Base-by-base conservation (phyloP, 2,329 filamentous ascomycete genomes). In the Xylaria sp. region DNA sequence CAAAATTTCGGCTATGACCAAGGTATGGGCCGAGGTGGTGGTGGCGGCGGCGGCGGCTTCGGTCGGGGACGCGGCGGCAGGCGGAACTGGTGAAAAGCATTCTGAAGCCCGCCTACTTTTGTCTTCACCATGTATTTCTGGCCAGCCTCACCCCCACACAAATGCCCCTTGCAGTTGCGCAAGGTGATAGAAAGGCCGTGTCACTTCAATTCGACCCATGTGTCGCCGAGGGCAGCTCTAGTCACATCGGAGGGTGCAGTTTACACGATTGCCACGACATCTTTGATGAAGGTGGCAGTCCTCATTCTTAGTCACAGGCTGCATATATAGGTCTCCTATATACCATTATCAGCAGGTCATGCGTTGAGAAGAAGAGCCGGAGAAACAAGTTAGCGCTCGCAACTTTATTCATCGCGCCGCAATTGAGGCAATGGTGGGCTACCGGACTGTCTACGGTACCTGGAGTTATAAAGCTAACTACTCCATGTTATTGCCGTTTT, bases 1-100 rank as follows among this genome's bases (percentile, higher is more conserved):
- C 83, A 85, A 69, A 84, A 82, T 25, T 88, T 86, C 73, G 81
- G 77, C 9, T 80, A 76, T 56, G 78, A 80, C 50, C 78, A 79
- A 69, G 74, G 75, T 25, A 78, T 79, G 76, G 76, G 77, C 23
- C 70, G 73, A 44, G 73, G 73, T 25, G 76, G 76, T n/a, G 76
- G 76, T 18, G 76, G 46, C 18, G 46, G 39, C 15, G 46, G 39
- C 15, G 73, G 73, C 28, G 76, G 75, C 2, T 77, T 77, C 20
- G 73, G 76, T 46, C 75, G 77, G 31, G 76, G 76, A 34, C 74
- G 77, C 25, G 77, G 78, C 31, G 75, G 74, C n/a, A 74, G 76
- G 28, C 70, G 76, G 54, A 78, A 78, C 25, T 78, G 76, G 76
- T 78, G 72, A 74, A 54, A 8, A 8, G 13, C 20, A 28, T 20